Percentiles rank a stretch among this genome's conserved stretches.
Conservation (phyloP, 2,329 filamentous ascomycete species). For the Cladorrhinum sp. region DNA sequence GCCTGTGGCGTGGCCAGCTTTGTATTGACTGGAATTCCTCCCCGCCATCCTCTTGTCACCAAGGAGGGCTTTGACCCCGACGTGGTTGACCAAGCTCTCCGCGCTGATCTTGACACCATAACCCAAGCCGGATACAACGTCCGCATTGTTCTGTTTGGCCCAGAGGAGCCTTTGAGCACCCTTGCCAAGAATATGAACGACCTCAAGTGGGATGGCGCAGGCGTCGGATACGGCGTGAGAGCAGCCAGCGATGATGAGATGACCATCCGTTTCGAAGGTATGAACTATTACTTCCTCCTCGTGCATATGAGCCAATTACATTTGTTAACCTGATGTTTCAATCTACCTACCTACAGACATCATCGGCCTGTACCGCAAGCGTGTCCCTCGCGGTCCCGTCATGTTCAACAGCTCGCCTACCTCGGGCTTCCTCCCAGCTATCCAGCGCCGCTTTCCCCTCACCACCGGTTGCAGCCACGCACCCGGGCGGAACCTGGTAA, state of each 20-base stretch:
- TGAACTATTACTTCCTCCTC: no score
- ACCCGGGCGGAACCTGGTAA: no score
- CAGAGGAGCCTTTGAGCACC: background rate
- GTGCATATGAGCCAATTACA: no score
- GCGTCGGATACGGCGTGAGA: background rate
- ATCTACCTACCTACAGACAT: no score
- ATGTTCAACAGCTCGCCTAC: no score
- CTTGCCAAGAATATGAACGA: background rate
- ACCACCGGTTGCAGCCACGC: no score
- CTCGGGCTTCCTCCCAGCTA: no score
- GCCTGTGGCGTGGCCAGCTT: background rate
- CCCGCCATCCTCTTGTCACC: conserved; percentile 1
- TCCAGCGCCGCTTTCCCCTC: no score
- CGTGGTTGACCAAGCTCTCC: background rate
- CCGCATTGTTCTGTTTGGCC: background rate
- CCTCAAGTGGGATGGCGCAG: background rate
- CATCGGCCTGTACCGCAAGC: no score
- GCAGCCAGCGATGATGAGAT: background rate
- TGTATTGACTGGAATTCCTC: background rate
- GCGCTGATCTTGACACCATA: background rate
- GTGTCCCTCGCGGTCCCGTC: no score
- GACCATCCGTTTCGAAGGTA: background rate
- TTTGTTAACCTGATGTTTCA: no score
- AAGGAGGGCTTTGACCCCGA: background rate
- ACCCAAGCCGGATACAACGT: background rate